Evolutionary conservation across 306 rosid species (phyloP), one percentile per base, ranked within the genome.

Genomic region (Cyamopsis tetragonoloba): DNA sequence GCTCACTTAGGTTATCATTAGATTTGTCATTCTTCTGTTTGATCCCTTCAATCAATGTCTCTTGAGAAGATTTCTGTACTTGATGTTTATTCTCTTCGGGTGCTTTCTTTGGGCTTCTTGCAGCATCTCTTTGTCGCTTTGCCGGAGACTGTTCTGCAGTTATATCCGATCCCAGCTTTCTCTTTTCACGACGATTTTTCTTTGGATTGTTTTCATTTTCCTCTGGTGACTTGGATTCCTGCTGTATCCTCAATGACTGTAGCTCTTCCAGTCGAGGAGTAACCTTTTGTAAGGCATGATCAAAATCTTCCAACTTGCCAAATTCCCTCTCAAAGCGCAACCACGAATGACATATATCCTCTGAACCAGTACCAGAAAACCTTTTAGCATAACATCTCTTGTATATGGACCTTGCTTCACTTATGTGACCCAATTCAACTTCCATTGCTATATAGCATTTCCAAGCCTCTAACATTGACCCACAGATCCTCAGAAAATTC

Each of bases 271-370:
- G 77, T 42, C 96, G 89, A 55, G 89, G 87, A 53, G 84, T 75
- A 71, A 85, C 96, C 98, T 88, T 93, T 48, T 69, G 85, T 55
- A 56, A 69, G 49, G 98, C 89, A 62, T 71, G 88, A 68, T 93
- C 98, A 49, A 84, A 76, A 79, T 93, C 96, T 69, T 89, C 91
- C 67, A 93, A 77, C 7, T 79, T 80, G 54, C 98, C 96, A 48
- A 74, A 84, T 75, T 93, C 90, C 82, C 97, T 89, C 84, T 93
- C 98, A 63, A 89, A 93, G 75, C 92, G 84, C 65, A 93, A 68
- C 97, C 98, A 93, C 15, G 87, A 79, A 66, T 79, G 72, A 88
- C 98, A 93, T 71, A 89, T 93, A 74, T 93, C 98, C 98, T 88
- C 97, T 67, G 97, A 88, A 55, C 97, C 97, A 72, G 82, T 83